Evolutionary conservation across 2,329 filamentous ascomycete species (phyloP).

Genomic region (Pyrenophora tritici-repentis): DNA sequence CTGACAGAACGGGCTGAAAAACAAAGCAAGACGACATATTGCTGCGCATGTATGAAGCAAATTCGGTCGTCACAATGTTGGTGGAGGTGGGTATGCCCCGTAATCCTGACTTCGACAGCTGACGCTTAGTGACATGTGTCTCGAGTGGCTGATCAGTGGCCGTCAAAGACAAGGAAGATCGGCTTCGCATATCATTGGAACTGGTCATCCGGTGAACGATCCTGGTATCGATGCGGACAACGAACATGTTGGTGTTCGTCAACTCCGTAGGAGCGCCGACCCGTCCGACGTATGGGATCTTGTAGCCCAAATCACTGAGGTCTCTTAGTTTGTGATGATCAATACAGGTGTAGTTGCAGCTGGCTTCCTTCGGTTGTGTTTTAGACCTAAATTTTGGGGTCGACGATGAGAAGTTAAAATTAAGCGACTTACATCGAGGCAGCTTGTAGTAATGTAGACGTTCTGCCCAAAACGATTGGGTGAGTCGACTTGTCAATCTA

Average conservation of each 20-base stretch:
- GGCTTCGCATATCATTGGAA: constrained; percentile 55
- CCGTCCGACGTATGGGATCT: constrained; percentile 48
- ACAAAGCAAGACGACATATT: constrained; percentile 52
- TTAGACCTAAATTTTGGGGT: not conserved
- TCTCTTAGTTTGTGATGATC: constrained; percentile 51
- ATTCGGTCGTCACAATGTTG: constrained; percentile 31
- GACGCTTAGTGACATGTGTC: constrained; percentile 52
- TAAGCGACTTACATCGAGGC: constrained; percentile 48
- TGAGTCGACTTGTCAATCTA: constrained; percentile 38
- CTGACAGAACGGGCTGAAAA: constrained; percentile 54
- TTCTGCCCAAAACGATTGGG: constrained; percentile 52
- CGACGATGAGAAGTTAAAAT: constrained; percentile 14
- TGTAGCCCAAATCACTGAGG: constrained; percentile 50
- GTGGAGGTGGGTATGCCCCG: constrained; percentile 51
- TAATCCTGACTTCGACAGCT: constrained; percentile 52
- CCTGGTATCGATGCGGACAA: constrained; percentile 50
- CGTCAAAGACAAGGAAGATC: constrained; percentile 50
- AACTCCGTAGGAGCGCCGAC: constrained; percentile 48
- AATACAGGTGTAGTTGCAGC: constrained; percentile 37
- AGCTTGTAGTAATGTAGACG: constrained; percentile 23
- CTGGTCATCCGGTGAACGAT: constrained; percentile 50
- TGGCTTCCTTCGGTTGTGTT: constrained; percentile 21
- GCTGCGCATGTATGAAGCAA: constrained; percentile 51
- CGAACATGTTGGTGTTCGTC: constrained; percentile 54
- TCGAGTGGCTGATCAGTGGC: constrained; percentile 52